Evolutionary conservation across 176 grass and related monocot genomes (phyloP).

Genomic region (Phyllostachys edulis): DNA sequence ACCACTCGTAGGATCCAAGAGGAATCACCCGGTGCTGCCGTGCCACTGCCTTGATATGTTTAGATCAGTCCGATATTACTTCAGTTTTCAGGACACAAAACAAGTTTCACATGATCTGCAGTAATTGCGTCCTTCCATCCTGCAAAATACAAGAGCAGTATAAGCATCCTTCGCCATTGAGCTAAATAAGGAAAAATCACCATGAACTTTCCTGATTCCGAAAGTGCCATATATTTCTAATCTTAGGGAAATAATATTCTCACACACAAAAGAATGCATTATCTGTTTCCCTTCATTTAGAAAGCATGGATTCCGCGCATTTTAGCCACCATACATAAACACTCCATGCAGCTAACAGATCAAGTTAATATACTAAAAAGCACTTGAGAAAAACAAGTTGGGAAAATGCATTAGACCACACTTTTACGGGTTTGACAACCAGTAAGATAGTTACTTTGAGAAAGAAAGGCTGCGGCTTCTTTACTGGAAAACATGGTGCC

Average conservation of each 20-base stretch:
- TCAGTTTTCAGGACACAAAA: constrained; percentile 53
- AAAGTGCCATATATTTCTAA: background rate
- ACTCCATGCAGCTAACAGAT: no score
- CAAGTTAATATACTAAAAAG: no score
- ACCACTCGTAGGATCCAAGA: background rate
- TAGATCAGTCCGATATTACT: background rate
- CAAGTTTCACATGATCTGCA: constrained; percentile 64
- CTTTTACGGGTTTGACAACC: background rate
- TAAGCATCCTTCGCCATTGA: background rate
- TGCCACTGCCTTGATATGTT: background rate
- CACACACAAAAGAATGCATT: background rate
- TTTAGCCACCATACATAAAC: no score
- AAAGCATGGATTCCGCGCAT: background rate
- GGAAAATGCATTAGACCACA: background rate
- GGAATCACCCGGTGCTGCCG: background rate
- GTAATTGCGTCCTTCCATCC: constrained; percentile 75
- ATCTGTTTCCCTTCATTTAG: background rate
- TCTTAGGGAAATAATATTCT: background rate
- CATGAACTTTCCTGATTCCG: background rate
- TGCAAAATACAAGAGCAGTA: constrained; percentile 31
- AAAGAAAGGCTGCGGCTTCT: constrained; percentile 62
- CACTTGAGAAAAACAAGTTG: background rate
- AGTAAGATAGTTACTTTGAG: constrained; percentile 58
- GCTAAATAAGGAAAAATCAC: no score
- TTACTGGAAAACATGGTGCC: constrained; percentile 42